Evolutionary conservation across 2,329 filamentous ascomycete species (phyloP).

Genomic region (Fusarium avenaceum): DNA sequence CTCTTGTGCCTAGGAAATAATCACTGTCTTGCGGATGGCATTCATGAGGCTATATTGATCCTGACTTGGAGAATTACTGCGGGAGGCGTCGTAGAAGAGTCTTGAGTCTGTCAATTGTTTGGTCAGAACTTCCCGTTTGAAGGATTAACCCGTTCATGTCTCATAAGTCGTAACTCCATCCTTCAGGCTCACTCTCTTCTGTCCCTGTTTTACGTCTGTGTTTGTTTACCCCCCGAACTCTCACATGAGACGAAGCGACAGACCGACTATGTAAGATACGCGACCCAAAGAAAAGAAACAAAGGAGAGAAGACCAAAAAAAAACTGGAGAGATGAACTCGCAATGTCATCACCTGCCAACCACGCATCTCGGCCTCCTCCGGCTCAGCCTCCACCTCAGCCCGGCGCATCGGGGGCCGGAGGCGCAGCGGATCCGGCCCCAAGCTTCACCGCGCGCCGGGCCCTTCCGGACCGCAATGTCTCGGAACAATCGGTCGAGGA

Average conservation of each 20-base stretch:
- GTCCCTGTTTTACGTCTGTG: constrained; percentile 20
- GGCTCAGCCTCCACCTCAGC: constrained; percentile 35
- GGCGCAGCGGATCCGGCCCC: constrained; percentile 38
- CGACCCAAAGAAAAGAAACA: background rate
- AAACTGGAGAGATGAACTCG: constrained; percentile 42
- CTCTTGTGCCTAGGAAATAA: constrained; percentile 2
- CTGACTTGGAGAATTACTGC: constrained; percentile 16
- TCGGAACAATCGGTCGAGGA: constrained; percentile 80
- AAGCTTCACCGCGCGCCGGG: constrained; percentile 39
- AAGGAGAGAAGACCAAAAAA: background rate
- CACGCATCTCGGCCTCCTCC: constrained; percentile 29
- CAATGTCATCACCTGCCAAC: constrained; percentile 41
- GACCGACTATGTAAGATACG: constrained; percentile 28
- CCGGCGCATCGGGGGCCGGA: constrained; percentile 38
- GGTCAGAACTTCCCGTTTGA: constrained; percentile 13
- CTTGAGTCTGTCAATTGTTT: constrained; percentile 16
- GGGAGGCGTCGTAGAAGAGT: background rate
- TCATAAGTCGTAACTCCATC: constrained; percentile 22
- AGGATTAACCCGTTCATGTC: constrained; percentile 36
- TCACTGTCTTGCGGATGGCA: constrained; percentile 6
- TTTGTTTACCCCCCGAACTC: constrained; percentile 11
- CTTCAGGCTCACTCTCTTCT: constrained; percentile 10
- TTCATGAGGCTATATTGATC: constrained; percentile 4
- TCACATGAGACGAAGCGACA: constrained; percentile 30
- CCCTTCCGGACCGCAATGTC: constrained; percentile 76